These are phyloP conservation scores for Annulohypoxylon truncatum DNA, from an alignment of 2,329 filamentous ascomycete genomes.

Conservation along the genomic window DNA sequence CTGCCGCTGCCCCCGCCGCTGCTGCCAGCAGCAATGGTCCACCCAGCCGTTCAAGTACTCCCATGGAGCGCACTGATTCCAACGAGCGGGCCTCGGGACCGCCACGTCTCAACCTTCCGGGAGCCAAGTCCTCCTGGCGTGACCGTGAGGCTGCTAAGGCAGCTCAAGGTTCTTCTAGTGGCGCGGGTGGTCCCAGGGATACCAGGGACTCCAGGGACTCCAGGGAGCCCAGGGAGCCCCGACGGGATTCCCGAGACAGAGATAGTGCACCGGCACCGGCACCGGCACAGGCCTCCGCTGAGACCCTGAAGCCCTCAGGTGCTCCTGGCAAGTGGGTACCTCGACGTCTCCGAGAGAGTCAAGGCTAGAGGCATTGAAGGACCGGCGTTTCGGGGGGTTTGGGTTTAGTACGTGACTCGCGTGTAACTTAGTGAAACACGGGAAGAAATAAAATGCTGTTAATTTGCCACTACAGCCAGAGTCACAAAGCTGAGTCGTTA, in stretches of 20 bases:
- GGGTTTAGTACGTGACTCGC: conserved; percentile 44
- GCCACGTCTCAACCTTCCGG: conserved; percentile 70
- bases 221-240: background rate
- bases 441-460: conserved; percentile 40
- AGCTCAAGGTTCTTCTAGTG: conserved; percentile 49
- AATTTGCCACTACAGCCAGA: conserved; percentile 27
- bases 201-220: background rate
- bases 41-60: conserved; percentile 45
- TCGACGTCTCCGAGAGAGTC: conserved; percentile 55
- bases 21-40: conserved; percentile 45
- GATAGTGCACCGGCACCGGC: conserved; percentile 26
- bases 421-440: conserved; percentile 46
- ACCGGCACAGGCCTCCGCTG: conserved; percentile 47
- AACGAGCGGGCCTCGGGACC: conserved; percentile 54
- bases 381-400: conserved; percentile 48
- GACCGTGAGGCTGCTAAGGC: conserved; percentile 72
- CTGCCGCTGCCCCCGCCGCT: conserved; percentile 46
- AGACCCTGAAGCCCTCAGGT: conserved; percentile 65
- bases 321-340: conserved; percentile 71
- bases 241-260: conserved; percentile 16
- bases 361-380: conserved; percentile 49
- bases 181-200: conserved; percentile 31
- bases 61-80: conserved; percentile 46
- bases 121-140: conserved; percentile 76
- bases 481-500: conserved; percentile 4